Conservation (phyloP, 441 rosid species). For the Populus trichocarpa region DNA sequence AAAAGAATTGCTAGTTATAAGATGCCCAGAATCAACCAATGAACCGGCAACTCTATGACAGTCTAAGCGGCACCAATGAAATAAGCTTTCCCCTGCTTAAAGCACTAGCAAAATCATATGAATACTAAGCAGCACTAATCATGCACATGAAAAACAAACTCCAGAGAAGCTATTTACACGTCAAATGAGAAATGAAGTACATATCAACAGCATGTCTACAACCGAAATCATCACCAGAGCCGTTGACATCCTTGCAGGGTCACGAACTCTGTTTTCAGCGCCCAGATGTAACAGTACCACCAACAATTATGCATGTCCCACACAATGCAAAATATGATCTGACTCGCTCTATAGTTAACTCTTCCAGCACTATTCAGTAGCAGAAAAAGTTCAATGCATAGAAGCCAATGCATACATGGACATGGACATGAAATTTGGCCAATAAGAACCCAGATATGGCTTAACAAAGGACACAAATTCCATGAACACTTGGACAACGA, state of each 20-base stretch:
- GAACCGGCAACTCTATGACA: neutral
- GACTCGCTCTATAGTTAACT: neutral
- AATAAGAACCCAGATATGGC: neutral
- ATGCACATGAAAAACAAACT: neutral
- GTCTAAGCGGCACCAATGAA: neutral
- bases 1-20: neutral
- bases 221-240: neutral
- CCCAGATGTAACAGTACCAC: neutral
- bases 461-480: too few species aligned
- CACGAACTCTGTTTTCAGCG: neutral
- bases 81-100: neutral
- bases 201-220: neutral
- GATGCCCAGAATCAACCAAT: neutral
- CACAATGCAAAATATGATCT: neutral
- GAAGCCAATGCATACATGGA: neutral
- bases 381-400: slow-evolving; percentile 2
- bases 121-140: neutral
- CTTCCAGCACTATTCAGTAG: neutral
- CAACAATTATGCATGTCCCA: neutral
- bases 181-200: neutral
- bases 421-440: neutral
- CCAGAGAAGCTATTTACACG: neutral
- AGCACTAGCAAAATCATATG: neutral
- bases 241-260: neutral
- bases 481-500: neutral